Conservation (phyloP, 805 yeast species). For the Metahyphopichia silvanorum region DNA sequence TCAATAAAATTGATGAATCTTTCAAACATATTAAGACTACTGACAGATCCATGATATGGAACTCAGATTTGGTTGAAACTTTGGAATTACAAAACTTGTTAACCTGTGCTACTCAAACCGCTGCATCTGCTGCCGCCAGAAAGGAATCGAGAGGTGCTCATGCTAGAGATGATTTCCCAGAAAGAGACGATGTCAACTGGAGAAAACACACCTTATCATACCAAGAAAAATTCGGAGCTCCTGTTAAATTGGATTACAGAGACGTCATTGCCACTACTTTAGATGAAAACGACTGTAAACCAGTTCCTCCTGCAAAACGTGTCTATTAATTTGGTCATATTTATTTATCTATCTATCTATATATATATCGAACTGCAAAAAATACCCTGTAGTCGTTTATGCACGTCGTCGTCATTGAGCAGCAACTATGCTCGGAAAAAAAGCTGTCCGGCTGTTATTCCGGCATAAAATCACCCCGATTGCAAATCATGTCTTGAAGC, state of each 20-base stretch:
- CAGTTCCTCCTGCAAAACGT: constrained; percentile 97
- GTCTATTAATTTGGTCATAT: constrained; percentile 54
- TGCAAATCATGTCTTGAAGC: too few relatives aligned
- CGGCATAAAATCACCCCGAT: too few relatives aligned
- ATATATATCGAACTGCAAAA: too few relatives aligned
- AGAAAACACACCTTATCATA: constrained; percentile 96
- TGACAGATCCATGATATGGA: constrained; percentile 99
- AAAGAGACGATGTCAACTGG: constrained; percentile 95
- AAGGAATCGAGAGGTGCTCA: constrained; percentile 99
- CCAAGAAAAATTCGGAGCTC: constrained; percentile 72
- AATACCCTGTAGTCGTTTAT: too few relatives aligned
- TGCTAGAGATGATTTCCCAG: constrained; percentile 96
- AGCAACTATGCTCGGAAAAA: too few relatives aligned
- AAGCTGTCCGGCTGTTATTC: too few relatives aligned
- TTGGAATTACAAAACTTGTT: constrained; percentile 93
- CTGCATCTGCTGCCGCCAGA: constrained; percentile 90
- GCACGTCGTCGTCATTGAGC: too few relatives aligned
- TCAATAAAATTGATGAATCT: constrained; percentile 69
- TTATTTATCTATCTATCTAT: too few relatives aligned
- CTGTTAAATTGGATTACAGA: constrained; percentile 79
- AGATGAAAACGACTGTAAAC: constrained; percentile 88
- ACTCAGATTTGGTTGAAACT: constrained; percentile 94
- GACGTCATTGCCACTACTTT: constrained; percentile 76
- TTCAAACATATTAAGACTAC: constrained; percentile 78
- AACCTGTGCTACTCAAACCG: constrained; percentile 97